These are phyloP conservation scores for Diaporthe vaccinii DNA, from an alignment of 2,329 filamentous ascomycete genomes.

Conservation along the genomic window DNA sequence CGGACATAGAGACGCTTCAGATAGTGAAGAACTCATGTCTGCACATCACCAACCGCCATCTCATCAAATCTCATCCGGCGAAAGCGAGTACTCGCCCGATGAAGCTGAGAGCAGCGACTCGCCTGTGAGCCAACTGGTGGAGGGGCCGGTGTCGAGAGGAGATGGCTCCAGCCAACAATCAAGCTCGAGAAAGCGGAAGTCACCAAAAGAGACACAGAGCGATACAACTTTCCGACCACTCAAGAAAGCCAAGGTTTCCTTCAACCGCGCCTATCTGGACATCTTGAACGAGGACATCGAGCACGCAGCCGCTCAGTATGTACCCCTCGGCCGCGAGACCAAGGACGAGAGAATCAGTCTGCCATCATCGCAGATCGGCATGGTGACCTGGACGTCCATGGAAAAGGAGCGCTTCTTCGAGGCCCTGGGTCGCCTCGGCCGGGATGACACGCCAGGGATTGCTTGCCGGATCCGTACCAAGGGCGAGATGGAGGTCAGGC, in stretches of 20 bases:
- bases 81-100: conserved; percentile 2
- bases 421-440: conserved; percentile 74
- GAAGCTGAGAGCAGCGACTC: conserved; percentile 13
- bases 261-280: conserved; percentile 63
- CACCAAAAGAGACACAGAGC: neutral
- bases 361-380: conserved; percentile 72
- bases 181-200: conserved; percentile 30
- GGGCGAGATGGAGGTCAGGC: conserved; percentile 78
- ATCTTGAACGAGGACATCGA: conserved; percentile 70
- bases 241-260: conserved; percentile 59
- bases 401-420: conserved; percentile 82
- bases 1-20: neutral
- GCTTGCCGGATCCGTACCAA: conserved; percentile 77
- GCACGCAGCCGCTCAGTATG: conserved; percentile 60
- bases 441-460: conserved; percentile 72
- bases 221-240: conserved; percentile 48
- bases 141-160: neutral
- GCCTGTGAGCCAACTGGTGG: neutral
- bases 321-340: conserved; percentile 42
- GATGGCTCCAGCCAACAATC: neutral
- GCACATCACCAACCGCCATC: conserved; percentile 21
- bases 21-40: neutral
- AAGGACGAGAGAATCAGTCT: conserved; percentile 48
- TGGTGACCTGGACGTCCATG: conserved; percentile 74
- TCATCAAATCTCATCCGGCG: conserved; percentile 7